Percentiles rank a stretch among this genome's conserved stretches.
Conservation (phyloP, 2,329 filamentous ascomycete genomes). For the Neonectria hederae region DNA sequence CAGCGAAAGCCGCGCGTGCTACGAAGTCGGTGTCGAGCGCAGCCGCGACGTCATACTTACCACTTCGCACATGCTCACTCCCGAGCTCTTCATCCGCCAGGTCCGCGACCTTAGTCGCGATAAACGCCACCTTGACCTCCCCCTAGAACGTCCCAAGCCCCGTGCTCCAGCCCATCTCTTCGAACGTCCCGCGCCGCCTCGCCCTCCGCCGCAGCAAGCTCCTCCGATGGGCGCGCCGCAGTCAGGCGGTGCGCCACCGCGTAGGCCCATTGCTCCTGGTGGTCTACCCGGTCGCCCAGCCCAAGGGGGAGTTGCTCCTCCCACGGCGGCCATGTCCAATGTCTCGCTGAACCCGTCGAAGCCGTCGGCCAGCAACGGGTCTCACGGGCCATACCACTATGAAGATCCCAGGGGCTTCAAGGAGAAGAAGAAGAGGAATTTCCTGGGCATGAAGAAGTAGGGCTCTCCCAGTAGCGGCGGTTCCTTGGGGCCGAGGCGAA, state of each 20-base stretch:
- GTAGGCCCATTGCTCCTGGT: conserved; percentile 37
- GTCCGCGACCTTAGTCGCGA: conserved; percentile 81
- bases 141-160: conserved; percentile 80
- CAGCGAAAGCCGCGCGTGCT: conserved; percentile 88
- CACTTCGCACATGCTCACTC: conserved; percentile 92
- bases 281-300: conserved; percentile 40
- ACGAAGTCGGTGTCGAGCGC: conserved; percentile 79
- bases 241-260: conserved; percentile 35
- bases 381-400: conserved; percentile 33
- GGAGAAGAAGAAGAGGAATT: conserved; percentile 70
- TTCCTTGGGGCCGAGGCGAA: conserved; percentile 16
- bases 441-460: conserved; percentile 69
- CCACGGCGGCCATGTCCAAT: conserved; percentile 63
- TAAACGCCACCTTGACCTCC: conserved; percentile 80
- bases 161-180: conserved; percentile 88
- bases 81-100: conserved; percentile 83
- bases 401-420: conserved; percentile 59
- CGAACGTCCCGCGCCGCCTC: conserved; percentile 71
- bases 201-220: conserved; percentile 48
- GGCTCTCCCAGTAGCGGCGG: conserved; percentile 40
- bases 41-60: conserved; percentile 87
- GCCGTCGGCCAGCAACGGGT: conserved; percentile 34
- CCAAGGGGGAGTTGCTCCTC: conserved; percentile 45
- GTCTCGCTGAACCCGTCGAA: conserved; percentile 58
- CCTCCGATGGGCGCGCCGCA: conserved; percentile 25